A percentile compares a stretch with the other conserved stretches of the same genome.
These are phyloP conservation scores for Fusarium sarcochroum DNA, from an alignment of 2,329 filamentous ascomycete genomes.

Conservation along the genomic window DNA sequence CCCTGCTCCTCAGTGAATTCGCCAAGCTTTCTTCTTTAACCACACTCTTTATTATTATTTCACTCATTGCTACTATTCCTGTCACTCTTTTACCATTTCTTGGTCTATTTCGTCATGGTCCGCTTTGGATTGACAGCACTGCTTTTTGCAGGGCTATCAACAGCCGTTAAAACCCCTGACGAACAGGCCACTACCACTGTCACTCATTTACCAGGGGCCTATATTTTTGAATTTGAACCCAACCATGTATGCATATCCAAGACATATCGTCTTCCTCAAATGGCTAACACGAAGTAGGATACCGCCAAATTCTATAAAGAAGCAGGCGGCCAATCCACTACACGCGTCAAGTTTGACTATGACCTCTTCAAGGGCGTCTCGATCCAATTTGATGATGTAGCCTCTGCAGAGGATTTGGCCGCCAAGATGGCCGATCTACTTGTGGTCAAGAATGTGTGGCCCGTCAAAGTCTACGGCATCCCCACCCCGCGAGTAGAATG, in stretches of 20 bases:
- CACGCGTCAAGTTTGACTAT: conserved; percentile 63
- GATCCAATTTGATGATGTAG: conserved; percentile 64
- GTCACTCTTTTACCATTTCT: conserved; percentile 20
- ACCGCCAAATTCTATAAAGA: conserved; percentile 40
- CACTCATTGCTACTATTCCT: conserved; percentile 1
- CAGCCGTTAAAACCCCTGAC: conserved; percentile 11
- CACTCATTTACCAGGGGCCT: conserved; percentile 57
- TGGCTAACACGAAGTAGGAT: conserved; percentile 53
- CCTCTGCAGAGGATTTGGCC: conserved; percentile 59
- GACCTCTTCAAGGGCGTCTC: conserved; percentile 69
- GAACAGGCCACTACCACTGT: conserved; percentile 5
- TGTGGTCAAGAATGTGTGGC: conserved; percentile 64
- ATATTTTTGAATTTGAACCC: conserved; percentile 68
- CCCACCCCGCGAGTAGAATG: conserved; percentile 58
- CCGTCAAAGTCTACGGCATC: conserved; percentile 61
- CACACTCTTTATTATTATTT: conserved; percentile 13
- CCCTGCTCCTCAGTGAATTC: background rate
- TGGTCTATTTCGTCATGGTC: conserved; percentile 19
- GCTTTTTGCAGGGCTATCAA: conserved; percentile 36
- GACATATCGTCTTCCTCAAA: background rate
- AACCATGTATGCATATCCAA: conserved; percentile 56
- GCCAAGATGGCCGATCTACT: conserved; percentile 59
- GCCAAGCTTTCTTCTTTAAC: conserved; percentile 20
- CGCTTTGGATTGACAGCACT: conserved; percentile 29
- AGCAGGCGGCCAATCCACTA: conserved; percentile 18